Conservation (phyloP, 805 yeast species). For the Candida morakotiae region DNA sequence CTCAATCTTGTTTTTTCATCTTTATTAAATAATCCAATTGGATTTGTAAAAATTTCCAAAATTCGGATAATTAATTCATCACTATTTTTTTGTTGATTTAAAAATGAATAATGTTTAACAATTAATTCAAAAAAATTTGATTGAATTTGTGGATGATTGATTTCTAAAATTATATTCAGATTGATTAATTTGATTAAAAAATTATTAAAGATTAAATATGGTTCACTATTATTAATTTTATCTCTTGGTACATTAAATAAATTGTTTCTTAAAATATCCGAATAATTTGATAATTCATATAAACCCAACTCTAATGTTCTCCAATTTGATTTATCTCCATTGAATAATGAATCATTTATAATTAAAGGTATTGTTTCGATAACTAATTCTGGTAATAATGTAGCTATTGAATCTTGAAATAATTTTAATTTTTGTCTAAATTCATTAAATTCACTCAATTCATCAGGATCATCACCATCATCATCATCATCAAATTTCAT, state of each 20-base stretch:
- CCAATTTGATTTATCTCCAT: slow-evolving; percentile 61
- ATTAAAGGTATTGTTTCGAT: slow-evolving; percentile 57
- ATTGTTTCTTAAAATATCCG: slow-evolving; percentile 77
- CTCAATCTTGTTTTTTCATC: slow-evolving; percentile 73
- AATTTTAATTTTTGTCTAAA: slow-evolving; percentile 68
- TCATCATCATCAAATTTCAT: slow-evolving; percentile 71
- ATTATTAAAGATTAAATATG: slow-evolving; percentile 57
- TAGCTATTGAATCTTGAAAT: slow-evolving; percentile 78
- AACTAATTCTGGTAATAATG: slow-evolving; percentile 55
- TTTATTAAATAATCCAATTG: slow-evolving; percentile 75
- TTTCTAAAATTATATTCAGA: slow-evolving; percentile 39
- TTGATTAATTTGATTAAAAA: slow-evolving; percentile 55
- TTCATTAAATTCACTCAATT: slow-evolving; percentile 74
- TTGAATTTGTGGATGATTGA: slow-evolving; percentile 80
- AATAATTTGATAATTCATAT: slow-evolving; percentile 71
- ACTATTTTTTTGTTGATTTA: slow-evolving; percentile 36
- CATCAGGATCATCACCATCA: slow-evolving; percentile 59
- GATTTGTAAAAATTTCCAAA: slow-evolving; percentile 73
- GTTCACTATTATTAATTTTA: slow-evolving; percentile 62
- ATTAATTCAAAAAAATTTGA: slow-evolving; percentile 79
- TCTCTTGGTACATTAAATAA: slow-evolving; percentile 66
- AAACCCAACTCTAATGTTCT: slow-evolving; percentile 81
- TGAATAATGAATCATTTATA: slow-evolving; percentile 46
- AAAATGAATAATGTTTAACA: slow-evolving; percentile 69
- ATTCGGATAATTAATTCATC: slow-evolving; percentile 49